Evolutionary conservation across 345 rosid species (phyloP).

Genomic region (Citrus glauca): DNA sequence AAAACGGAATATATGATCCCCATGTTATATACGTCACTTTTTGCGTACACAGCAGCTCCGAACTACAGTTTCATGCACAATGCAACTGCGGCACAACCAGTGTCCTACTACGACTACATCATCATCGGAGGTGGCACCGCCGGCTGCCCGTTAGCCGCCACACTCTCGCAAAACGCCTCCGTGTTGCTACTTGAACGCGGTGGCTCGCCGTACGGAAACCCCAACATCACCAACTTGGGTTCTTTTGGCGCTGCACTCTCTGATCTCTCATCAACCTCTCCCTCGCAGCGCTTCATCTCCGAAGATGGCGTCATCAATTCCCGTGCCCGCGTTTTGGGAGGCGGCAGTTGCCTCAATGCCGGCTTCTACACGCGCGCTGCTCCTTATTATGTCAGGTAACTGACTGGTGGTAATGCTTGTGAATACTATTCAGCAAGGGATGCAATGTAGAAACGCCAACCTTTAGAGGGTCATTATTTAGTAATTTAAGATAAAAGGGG

Average conservation of each 20-base stretch:
- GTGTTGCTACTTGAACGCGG: conserved; percentile 78
- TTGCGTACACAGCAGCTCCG: conserved; percentile 23
- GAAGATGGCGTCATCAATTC: conserved; percentile 73
- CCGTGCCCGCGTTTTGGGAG: conserved; percentile 69
- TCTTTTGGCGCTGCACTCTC: conserved; percentile 49
- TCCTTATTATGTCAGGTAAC: conserved; percentile 35
- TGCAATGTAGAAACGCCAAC: no score
- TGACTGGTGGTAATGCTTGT: no score
- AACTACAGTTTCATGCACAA: conserved; percentile 40
- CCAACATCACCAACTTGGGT: conserved; percentile 43
- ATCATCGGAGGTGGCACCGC: conserved; percentile 81
- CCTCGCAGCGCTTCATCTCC: conserved; percentile 64
- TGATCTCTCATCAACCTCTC: conserved; percentile 48
- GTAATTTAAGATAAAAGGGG: background rate
- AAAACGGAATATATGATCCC: no score
- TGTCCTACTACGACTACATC: conserved; percentile 50
- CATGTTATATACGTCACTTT: no score
- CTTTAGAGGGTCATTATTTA: background rate
- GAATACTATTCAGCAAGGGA: no score
- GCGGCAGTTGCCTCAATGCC: conserved; percentile 62
- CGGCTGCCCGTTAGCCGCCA: conserved; percentile 80
- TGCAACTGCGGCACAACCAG: conserved; percentile 33
- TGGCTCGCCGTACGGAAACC: conserved; percentile 59
- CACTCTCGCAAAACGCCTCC: conserved; percentile 49
- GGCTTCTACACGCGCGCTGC: conserved; percentile 65